Evolutionary conservation across 495 filamentous ascomycete genomes (phyloP).

Genomic region (Neurospora cerealis): DNA sequence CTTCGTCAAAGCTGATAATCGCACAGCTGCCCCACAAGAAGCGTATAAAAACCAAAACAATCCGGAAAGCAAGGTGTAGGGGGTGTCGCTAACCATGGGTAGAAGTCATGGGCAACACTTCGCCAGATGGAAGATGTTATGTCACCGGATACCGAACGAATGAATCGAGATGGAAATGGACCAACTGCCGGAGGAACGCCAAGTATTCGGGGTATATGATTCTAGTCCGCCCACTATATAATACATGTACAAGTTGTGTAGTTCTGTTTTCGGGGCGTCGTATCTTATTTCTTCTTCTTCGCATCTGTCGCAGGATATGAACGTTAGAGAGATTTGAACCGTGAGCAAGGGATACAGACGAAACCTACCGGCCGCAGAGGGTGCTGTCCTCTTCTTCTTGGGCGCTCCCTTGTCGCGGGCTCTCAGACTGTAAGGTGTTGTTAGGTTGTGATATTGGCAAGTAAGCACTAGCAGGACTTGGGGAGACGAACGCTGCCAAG

Average conservation of each 20-base stretch:
- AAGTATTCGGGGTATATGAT: conserved; percentile 15
- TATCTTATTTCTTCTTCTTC: conserved; percentile 17
- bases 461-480: neutral
- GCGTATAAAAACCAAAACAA: neutral
- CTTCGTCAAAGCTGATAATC: neutral
- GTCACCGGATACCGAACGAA: neutral
- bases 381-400: conserved; percentile 64
- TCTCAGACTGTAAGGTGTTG: conserved; percentile 45
- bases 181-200: neutral
- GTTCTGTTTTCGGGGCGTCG: neutral
- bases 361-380: conserved; percentile 49
- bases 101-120: neutral
- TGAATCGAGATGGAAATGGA: neutral
- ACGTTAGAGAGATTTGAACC: conserved; percentile 10
- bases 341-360: neutral
- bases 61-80: neutral
- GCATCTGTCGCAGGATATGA: conserved; percentile 7
- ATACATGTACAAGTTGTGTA: conserved; percentile 6
- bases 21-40: too few species aligned
- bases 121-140: neutral
- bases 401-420: conserved; percentile 78
- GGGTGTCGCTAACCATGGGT: neutral
- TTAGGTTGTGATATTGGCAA: conserved; percentile 14
- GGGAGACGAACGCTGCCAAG: conserved; percentile 42
- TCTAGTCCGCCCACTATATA: conserved; percentile 14